These are phyloP conservation scores for Colletotrichum camelliae DNA, from an alignment of 2,329 filamentous ascomycete species.

Conservation along the genomic window DNA sequence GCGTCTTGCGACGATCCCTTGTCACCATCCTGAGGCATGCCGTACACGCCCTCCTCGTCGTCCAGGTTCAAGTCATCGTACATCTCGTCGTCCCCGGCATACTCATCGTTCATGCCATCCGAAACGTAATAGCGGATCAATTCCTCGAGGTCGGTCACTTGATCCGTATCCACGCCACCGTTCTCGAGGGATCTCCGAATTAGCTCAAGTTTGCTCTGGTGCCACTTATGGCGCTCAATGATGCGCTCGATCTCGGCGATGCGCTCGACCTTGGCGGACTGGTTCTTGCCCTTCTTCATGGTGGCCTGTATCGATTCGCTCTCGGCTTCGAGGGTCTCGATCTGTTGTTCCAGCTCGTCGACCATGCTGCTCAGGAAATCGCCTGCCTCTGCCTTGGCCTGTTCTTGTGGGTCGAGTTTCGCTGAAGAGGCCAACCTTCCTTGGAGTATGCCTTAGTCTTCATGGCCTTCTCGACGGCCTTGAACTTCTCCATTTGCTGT, in stretches of 20 bases:
- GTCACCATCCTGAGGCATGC: constrained; percentile 81
- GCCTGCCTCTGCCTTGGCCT: constrained; percentile 87
- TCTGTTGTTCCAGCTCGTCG: constrained; percentile 91
- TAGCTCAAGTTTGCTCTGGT: constrained; percentile 90
- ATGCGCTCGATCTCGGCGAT: constrained; percentile 84
- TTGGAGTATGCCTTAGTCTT: constrained; percentile 99
- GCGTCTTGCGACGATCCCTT: constrained; percentile 93
- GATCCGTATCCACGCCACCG: constrained; percentile 83
- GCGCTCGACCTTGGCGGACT: constrained; percentile 81
- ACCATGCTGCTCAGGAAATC: constrained; percentile 89
- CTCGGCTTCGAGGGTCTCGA: constrained; percentile 91
- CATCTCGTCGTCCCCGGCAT: constrained; percentile 90
- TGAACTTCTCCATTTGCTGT: constrained; percentile 99
- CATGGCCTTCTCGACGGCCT: constrained; percentile 99
- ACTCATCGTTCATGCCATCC: constrained; percentile 87
- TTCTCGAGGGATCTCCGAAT: constrained; percentile 91
- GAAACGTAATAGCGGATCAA: constrained; percentile 95
- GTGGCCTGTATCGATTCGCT: constrained; percentile 84
- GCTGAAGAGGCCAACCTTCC: constrained; percentile 88
- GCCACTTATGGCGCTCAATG: constrained; percentile 96
- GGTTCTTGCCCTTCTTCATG: constrained; percentile 94
- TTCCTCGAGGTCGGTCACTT: constrained; percentile 89
- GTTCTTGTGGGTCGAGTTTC: constrained; percentile 96
- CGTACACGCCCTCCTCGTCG: constrained; percentile 88
- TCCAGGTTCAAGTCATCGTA: constrained; percentile 94